Evolutionary conservation across 2,329 filamentous ascomycete genomes (phyloP).

Genomic region (Ophioceras dolichostomum): DNA sequence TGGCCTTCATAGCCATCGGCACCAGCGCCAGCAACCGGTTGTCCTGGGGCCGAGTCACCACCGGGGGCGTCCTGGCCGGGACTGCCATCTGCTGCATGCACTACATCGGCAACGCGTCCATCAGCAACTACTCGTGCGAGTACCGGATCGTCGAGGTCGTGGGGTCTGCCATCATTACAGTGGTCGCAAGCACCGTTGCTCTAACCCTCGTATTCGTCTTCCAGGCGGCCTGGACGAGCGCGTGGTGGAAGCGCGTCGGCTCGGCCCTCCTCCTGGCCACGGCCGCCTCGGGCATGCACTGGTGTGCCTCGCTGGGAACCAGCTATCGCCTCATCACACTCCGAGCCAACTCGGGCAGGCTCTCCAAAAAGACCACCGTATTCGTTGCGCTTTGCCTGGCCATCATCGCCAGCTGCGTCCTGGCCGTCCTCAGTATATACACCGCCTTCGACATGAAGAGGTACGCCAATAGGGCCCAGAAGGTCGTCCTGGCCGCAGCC

Average conservation of each 20-base stretch:
- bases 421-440: conserved; percentile 42
- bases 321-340: conserved; percentile 45
- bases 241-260: conserved; percentile 60
- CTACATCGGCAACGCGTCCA: conserved; percentile 75
- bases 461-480: conserved; percentile 47
- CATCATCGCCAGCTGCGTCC: conserved; percentile 45
- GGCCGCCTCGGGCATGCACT: conserved; percentile 80
- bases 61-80: conserved; percentile 59
- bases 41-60: conserved; percentile 42
- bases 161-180: conserved; percentile 59
- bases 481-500: conserved; percentile 46
- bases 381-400: conserved; percentile 62
- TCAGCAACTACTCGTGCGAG: conserved; percentile 59
- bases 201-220: conserved; percentile 69
- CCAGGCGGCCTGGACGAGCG: conserved; percentile 63
- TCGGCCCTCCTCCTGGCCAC: conserved; percentile 57
- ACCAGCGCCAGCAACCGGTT: conserved; percentile 44
- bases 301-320: conserved; percentile 65
- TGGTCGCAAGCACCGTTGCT: conserved; percentile 57
- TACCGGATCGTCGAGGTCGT: conserved; percentile 50
- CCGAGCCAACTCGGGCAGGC: conserved; percentile 22
- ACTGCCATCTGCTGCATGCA: conserved; percentile 75
- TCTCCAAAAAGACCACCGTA: conserved; percentile 52
- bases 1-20: conserved; percentile 60
- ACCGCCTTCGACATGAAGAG: conserved; percentile 38